Percentiles rank a stretch among this genome's conserved stretches.
phyloP scores from a whole-genome alignment of 225 moss, liverwort and hornwort genomes.

The Pseudoscleropodium purum region DNA sequence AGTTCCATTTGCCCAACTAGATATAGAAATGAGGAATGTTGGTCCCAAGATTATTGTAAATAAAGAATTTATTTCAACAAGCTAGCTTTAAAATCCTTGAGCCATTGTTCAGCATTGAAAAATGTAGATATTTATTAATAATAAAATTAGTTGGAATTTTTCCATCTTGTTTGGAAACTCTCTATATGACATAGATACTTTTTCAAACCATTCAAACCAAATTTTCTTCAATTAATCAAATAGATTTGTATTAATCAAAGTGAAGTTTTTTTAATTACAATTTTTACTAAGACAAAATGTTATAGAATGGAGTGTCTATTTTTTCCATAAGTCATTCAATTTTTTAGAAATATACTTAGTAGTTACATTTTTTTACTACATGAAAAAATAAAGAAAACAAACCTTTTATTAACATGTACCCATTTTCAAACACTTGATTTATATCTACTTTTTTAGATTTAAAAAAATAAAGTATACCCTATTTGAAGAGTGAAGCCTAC shows the following conservation, averaged over 20 bases:
- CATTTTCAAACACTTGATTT: neutral
- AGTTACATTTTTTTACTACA: neutral
- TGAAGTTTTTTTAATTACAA: neutral
- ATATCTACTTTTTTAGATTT: neutral
- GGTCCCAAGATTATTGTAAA: neutral
- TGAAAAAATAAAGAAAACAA: neutral
- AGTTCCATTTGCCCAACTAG: neutral
- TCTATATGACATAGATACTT: neutral
- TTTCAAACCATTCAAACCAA: neutral
- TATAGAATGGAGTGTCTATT: neutral
- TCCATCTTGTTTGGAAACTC: neutral
- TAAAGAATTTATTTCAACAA: neutral
- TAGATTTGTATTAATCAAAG: neutral
- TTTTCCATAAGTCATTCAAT: neutral
- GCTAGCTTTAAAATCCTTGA: neutral
- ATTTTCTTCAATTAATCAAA: neutral
- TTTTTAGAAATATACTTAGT: too few species aligned
- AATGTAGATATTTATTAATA: neutral
- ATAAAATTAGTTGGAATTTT: neutral
- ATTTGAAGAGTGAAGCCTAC: neutral
- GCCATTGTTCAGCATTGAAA: neutral
- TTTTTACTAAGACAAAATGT: neutral
- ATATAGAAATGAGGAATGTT: neutral
- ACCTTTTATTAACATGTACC: neutral
- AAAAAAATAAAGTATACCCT: fast-evolving